These are phyloP conservation scores for Collybia mongolica DNA, from an alignment of 768 basidiomycete genomes.

Conservation along the genomic window DNA sequence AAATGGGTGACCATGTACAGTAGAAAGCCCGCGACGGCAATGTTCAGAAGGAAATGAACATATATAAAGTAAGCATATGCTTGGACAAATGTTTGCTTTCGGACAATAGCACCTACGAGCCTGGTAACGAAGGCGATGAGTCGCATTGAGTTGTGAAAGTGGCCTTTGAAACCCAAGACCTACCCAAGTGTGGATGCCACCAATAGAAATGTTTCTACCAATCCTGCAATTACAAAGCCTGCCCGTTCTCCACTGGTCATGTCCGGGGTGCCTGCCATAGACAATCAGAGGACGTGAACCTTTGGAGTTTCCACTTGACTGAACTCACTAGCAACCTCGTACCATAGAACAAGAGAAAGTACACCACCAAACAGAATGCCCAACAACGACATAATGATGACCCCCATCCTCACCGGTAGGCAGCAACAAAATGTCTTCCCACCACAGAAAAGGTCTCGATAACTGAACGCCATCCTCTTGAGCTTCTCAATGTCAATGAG, in stretches of 20 bases:
- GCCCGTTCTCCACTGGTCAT: constrained; percentile 32
- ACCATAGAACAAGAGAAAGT: constrained; percentile 58
- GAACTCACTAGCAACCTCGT: constrained; percentile 55
- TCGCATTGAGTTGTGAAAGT: not conserved
- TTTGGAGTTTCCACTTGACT: not conserved
- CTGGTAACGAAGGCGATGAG: constrained; percentile 28
- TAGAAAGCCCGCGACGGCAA: constrained; percentile 51
- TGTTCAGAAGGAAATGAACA: constrained; percentile 54
- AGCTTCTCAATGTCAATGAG: not conserved
- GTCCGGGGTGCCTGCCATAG: constrained; percentile 28
- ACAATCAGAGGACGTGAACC: not conserved
- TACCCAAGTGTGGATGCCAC: constrained; percentile 58
- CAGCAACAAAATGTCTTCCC: constrained; percentile 62
- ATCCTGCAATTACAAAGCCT: constrained; percentile 47
- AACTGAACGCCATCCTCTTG: constrained; percentile 38
- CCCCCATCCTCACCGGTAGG: constrained; percentile 61
- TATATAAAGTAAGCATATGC: constrained; percentile 57
- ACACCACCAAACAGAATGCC: constrained; percentile 54
- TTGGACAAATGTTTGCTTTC: constrained; percentile 59
- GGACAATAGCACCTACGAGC: constrained; percentile 60
- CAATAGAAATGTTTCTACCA: constrained; percentile 55
- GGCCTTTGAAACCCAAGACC: constrained; percentile 8
- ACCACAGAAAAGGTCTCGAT: constrained; percentile 44
- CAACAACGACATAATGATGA: constrained; percentile 51
- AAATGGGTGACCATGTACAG: constrained; percentile 48